Conservation (phyloP, 371 early-diverging fungal genomes). For the Mucor piriformis region DNA sequence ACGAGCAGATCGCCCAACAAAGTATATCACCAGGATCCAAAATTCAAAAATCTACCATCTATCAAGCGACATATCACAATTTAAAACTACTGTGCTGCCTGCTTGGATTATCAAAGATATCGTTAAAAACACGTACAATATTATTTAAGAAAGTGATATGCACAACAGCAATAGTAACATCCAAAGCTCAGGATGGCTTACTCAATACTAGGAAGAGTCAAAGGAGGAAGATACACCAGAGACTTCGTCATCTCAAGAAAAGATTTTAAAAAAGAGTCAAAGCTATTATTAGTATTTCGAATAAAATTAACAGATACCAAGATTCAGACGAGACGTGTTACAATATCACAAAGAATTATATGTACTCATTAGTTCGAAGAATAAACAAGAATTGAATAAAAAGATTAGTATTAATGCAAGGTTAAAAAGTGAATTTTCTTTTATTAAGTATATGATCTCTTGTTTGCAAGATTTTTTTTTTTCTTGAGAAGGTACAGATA, state of each 20-base stretch:
- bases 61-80: conserved; percentile 21
- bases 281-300: conserved; percentile 20
- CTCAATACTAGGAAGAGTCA: conserved; percentile 21
- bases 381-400: conserved; percentile 20
- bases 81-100: conserved; percentile 14
- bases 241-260: conserved; percentile 18
- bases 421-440: conserved; percentile 15
- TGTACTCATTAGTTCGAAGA: conserved; percentile 14
- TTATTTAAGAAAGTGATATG: conserved; percentile 18
- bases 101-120: conserved; percentile 18
- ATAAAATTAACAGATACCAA: conserved; percentile 21
- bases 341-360: conserved; percentile 18
- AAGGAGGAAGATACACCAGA: conserved; percentile 18
- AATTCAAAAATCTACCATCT: conserved; percentile 18
- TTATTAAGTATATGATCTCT: conserved; percentile 14
- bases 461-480: conserved; percentile 3
- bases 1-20: conserved; percentile 17
- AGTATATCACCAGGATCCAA: conserved; percentile 17
- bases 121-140: conserved; percentile 15
- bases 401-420: conserved; percentile 15
- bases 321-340: conserved; percentile 1
- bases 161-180: conserved; percentile 23
- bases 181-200: conserved; percentile 21
- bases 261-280: conserved; percentile 19
- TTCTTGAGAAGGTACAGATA: background rate